phyloP scores from a whole-genome alignment of 2,329 filamentous ascomycete genomes.

The Emergomyces pasteurianus region DNA sequence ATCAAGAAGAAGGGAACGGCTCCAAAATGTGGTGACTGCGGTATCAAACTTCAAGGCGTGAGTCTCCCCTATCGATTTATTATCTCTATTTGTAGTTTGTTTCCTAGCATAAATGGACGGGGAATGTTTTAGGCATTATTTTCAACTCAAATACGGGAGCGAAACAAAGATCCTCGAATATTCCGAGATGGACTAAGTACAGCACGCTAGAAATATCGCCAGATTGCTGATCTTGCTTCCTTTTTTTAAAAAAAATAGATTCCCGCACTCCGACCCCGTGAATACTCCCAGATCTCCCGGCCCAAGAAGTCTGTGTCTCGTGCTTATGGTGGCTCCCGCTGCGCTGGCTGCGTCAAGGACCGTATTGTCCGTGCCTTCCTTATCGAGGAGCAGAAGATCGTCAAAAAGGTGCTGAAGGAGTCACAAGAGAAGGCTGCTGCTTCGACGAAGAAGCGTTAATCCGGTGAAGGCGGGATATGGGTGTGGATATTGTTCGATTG shows the following conservation, averaged over 20 bases:
- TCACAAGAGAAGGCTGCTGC: slow-evolving; percentile 55
- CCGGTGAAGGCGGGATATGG: slow-evolving; percentile 6
- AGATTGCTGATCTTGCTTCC: background rate
- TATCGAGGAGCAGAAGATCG: slow-evolving; percentile 99
- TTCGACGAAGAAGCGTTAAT: slow-evolving; percentile 31
- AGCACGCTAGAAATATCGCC: background rate
- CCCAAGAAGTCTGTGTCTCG: slow-evolving; percentile 99
- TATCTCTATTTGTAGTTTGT: background rate
- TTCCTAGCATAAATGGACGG: background rate
- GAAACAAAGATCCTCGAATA: background rate
- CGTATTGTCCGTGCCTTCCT: slow-evolving; percentile 96
- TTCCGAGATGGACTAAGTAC: background rate
- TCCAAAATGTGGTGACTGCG: slow-evolving; percentile 99
- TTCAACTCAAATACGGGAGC: background rate
- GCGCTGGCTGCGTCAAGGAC: slow-evolving; percentile 97
- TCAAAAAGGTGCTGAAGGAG: slow-evolving; percentile 99
- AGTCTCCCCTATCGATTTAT: slow-evolving; percentile 39
- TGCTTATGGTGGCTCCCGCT: slow-evolving; percentile 96
- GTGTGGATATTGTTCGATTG: slow-evolving; percentile 7
- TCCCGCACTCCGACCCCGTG: slow-evolving; percentile 92
- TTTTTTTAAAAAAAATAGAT: slow-evolving; percentile 41
- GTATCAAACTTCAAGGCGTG: slow-evolving; percentile 94
- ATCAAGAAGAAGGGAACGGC: slow-evolving; percentile 99
- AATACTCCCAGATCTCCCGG: slow-evolving; percentile 94
- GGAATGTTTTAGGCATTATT: background rate